phyloP scores from a whole-genome alignment of 2,329 filamentous ascomycete genomes.

The Microdochium trichocladiopsis region DNA sequence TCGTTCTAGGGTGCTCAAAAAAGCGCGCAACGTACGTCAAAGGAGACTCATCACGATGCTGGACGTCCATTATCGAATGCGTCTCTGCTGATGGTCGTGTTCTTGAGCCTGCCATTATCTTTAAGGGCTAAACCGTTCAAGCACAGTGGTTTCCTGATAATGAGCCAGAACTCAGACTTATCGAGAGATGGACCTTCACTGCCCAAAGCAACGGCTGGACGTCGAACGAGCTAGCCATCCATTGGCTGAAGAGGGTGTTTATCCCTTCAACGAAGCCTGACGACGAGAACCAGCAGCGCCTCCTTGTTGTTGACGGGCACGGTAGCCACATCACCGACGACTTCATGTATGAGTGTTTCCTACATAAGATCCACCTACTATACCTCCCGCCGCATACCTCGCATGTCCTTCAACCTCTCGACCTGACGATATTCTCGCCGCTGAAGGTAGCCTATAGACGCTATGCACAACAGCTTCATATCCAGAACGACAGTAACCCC shows the following conservation, averaged over 20 bases:
- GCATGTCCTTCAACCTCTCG: slow-evolving; percentile 10
- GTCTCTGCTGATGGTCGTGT: slow-evolving; percentile 6
- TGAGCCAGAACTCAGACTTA: slow-evolving; percentile 1
- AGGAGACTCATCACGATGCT: slow-evolving; percentile 6
- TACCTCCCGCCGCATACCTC: slow-evolving; percentile 15
- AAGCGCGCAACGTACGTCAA: slow-evolving; percentile 3
- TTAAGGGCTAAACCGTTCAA: slow-evolving; percentile 10
- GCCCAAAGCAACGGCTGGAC: slow-evolving; percentile 12
- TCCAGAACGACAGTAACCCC: background rate
- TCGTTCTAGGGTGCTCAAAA: slow-evolving; percentile 5
- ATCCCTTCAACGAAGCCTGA: slow-evolving; percentile 5
- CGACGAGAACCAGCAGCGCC: background rate
- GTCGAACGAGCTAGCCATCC: slow-evolving; percentile 7
- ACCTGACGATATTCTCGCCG: slow-evolving; percentile 5
- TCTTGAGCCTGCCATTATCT: slow-evolving; percentile 11
- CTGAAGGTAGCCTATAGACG: slow-evolving; percentile 1
- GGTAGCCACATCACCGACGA: slow-evolving; percentile 8
- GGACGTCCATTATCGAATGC: slow-evolving; percentile 10
- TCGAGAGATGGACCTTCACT: slow-evolving; percentile 9
- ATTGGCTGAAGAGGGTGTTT: slow-evolving; percentile 11
- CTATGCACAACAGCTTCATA: background rate
- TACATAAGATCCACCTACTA: slow-evolving; percentile 9
- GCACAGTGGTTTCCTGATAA: slow-evolving; percentile 8
- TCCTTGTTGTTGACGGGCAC: slow-evolving; percentile 12
- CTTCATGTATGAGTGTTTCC: slow-evolving; percentile 10